Evolutionary conservation across 1,284 basidiomycete species (phyloP).

Genomic region (Melampsora americana): DNA sequence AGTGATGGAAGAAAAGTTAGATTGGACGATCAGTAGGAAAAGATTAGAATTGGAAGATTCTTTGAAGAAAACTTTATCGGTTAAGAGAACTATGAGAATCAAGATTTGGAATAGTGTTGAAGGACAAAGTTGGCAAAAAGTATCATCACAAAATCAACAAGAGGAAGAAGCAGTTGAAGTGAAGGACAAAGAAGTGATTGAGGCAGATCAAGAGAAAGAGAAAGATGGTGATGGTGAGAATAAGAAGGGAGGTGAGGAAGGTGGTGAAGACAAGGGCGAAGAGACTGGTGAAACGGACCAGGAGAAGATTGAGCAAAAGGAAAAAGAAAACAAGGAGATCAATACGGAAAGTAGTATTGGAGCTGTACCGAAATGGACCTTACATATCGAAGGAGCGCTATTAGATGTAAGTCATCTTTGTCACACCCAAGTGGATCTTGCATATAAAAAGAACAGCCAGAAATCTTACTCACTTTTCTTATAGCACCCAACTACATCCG

Average conservation of each 20-base stretch:
- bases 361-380: conserved; percentile 40
- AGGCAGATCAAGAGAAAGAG: neutral
- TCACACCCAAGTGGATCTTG: neutral
- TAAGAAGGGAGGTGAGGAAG: neutral
- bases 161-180: neutral
- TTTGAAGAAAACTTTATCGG: conserved; percentile 10
- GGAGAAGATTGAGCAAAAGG: neutral
- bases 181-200: neutral
- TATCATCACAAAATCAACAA: neutral
- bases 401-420: conserved; percentile 8
- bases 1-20: conserved; percentile 26
- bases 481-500: neutral
- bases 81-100: conserved; percentile 13
- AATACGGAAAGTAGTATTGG: neutral
- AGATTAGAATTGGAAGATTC: conserved; percentile 32
- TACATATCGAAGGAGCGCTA: conserved; percentile 33
- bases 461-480: neutral
- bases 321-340: neutral
- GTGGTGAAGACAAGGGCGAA: neutral
- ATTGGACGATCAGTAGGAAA: conserved; percentile 40
- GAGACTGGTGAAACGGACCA: neutral
- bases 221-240: neutral
- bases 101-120: conserved; percentile 40
- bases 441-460: neutral
- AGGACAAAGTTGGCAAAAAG: conserved; percentile 28